Conservation (phyloP, 805 yeast species). For the Komagataella phaffii region DNA sequence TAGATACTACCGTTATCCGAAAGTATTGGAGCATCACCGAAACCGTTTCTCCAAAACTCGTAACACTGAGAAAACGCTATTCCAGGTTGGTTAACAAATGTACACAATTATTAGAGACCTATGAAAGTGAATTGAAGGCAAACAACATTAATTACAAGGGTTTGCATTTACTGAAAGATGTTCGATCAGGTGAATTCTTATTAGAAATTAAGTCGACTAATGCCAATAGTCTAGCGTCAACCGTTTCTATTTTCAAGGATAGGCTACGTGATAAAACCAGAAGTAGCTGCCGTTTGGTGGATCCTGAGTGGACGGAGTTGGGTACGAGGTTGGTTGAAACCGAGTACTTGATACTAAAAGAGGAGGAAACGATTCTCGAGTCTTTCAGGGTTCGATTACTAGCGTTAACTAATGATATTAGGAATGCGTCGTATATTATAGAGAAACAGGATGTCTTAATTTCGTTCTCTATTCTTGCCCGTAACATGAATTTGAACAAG, state of each 20-base stretch:
- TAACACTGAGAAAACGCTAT: slow-evolving; percentile 9
- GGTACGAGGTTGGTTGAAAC: slow-evolving; percentile 32
- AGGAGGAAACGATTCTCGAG: slow-evolving; percentile 42
- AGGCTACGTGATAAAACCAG: slow-evolving; percentile 12
- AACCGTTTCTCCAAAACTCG: slow-evolving; percentile 9
- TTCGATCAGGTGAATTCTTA: slow-evolving; percentile 12
- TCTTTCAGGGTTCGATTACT: slow-evolving; percentile 34
- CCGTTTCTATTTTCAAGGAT: slow-evolving; percentile 3
- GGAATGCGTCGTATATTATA: slow-evolving; percentile 29
- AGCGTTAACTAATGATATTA: slow-evolving; percentile 26
- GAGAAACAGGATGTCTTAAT: slow-evolving; percentile 63
- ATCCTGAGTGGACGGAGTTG: slow-evolving; percentile 37
- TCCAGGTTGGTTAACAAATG: slow-evolving; percentile 6
- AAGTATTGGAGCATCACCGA: slow-evolving; percentile 13
- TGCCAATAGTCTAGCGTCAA: not conserved
- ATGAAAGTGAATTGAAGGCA: slow-evolving; percentile 4
- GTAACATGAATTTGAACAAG: slow-evolving; percentile 50
- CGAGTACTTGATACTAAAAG: slow-evolving; percentile 31
- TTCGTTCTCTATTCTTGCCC: slow-evolving; percentile 61
- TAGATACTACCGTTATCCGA: slow-evolving; percentile 13
- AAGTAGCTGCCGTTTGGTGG: slow-evolving; percentile 19
- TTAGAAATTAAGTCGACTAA: slow-evolving; percentile 14
- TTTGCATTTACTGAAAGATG: slow-evolving; percentile 13
- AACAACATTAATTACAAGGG: slow-evolving; percentile 7
- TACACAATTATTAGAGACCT: not conserved